Percentiles rank a stretch among this genome's conserved stretches.
phyloP scores from a whole-genome alignment of 2,329 filamentous ascomycete species.

The Cordyceps javanica region DNA sequence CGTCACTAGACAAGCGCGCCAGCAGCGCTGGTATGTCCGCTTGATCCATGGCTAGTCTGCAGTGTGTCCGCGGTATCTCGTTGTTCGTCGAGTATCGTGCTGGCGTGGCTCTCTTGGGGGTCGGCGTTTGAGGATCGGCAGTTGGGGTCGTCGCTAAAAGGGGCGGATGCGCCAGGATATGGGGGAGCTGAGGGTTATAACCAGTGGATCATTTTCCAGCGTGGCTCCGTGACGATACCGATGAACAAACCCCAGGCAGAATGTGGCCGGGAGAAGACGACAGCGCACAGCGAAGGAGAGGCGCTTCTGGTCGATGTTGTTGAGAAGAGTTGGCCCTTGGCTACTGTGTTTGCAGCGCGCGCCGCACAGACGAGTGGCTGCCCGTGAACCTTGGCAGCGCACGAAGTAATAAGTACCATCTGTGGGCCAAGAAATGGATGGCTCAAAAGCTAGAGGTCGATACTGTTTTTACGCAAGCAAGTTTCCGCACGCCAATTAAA shows the following conservation, averaged over 20 bases:
- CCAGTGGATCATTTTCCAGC: not conserved
- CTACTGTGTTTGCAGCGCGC: not conserved
- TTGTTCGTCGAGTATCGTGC: not conserved
- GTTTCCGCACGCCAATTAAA: not conserved
- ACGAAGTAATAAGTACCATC: not conserved
- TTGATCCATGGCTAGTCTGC: conserved; percentile 49
- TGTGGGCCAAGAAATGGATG: not conserved
- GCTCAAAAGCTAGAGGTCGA: not conserved
- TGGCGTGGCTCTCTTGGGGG: not conserved
- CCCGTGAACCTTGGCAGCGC: not conserved
- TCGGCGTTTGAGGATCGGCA: not conserved
- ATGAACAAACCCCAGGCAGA: not conserved
- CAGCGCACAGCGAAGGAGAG: not conserved
- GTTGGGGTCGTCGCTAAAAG: not conserved
- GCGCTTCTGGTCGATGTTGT: not conserved
- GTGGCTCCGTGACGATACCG: not conserved
- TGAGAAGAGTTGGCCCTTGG: not conserved
- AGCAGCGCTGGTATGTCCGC: conserved; percentile 61
- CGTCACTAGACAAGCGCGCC: conserved; percentile 58
- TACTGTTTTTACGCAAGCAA: not conserved
- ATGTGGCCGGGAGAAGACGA: not conserved
- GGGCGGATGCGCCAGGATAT: conserved; percentile 7
- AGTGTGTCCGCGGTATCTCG: not conserved
- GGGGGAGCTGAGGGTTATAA: not conserved
- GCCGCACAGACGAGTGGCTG: not conserved